phyloP scores from a whole-genome alignment of 257 asterid genomes.

The Eustoma russellianum region DNA sequence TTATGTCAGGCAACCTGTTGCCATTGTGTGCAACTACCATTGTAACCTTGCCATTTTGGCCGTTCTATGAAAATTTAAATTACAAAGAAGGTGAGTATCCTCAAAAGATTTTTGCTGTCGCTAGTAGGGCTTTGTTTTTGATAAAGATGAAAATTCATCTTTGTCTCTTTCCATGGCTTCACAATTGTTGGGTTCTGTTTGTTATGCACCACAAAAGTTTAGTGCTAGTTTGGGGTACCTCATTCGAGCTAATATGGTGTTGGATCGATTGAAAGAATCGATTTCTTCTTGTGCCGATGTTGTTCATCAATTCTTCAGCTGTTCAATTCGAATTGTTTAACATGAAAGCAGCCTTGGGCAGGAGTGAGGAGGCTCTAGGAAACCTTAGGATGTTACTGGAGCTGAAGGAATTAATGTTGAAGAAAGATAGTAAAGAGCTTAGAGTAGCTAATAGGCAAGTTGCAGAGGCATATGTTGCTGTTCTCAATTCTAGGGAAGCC shows the following conservation, averaged over 20 bases:
- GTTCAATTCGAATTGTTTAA: constrained; percentile 63
- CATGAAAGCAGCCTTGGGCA: constrained; percentile 71
- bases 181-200: constrained; percentile 71
- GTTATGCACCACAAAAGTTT: constrained; percentile 49
- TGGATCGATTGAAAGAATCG: constrained; percentile 40
- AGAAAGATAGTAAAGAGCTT: constrained; percentile 55
- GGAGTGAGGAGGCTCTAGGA: constrained; percentile 76
- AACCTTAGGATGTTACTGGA: constrained; percentile 67
- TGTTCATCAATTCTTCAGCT: constrained; percentile 55
- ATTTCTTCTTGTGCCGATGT: constrained; percentile 33
- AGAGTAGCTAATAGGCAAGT: constrained; percentile 78
- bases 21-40: too few relatives aligned
- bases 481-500: constrained; percentile 65
- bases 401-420: constrained; percentile 61
- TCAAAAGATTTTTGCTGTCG: constrained; percentile 53
- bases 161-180: constrained; percentile 75
- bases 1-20: too few relatives aligned
- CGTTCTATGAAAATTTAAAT: too few relatives aligned
- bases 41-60: too few relatives aligned
- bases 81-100: constrained; percentile 65
- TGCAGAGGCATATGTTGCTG: constrained; percentile 67
- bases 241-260: constrained; percentile 63
- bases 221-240: constrained; percentile 73
- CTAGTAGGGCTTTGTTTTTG: constrained; percentile 58
- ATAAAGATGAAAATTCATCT: constrained; percentile 37